These are phyloP conservation scores for Xylaria sp. DNA, from an alignment of 2,329 filamentous ascomycete genomes.

Conservation along the genomic window DNA sequence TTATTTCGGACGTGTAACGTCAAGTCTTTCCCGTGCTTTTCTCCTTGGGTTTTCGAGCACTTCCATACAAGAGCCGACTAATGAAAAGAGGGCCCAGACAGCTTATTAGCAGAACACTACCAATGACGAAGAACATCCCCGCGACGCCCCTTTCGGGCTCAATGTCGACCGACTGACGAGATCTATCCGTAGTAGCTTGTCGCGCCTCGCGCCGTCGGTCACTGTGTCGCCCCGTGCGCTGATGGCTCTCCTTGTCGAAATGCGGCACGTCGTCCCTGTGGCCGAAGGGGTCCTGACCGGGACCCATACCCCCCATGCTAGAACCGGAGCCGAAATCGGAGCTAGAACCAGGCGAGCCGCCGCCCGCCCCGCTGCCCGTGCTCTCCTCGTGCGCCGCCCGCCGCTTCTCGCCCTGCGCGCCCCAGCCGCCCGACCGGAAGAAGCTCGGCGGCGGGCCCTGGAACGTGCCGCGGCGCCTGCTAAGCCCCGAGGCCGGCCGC, in stretches of 20 bases:
- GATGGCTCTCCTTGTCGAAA: constrained; percentile 80
- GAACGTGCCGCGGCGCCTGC: constrained; percentile 78
- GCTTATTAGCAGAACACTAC: constrained; percentile 58
- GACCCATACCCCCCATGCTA: constrained; percentile 66
- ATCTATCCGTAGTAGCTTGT: constrained; percentile 48
- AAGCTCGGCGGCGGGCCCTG: constrained; percentile 90
- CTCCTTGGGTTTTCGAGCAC: constrained; percentile 38
- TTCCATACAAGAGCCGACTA: constrained; percentile 49
- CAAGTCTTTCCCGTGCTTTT: constrained; percentile 20
- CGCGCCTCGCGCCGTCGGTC: constrained; percentile 60
- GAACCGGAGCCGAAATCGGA: not conserved
- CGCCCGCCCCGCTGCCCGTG: constrained; percentile 42
- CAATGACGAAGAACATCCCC: constrained; percentile 62
- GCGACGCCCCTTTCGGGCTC: constrained; percentile 55
- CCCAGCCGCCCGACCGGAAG: constrained; percentile 84
- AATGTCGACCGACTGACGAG: constrained; percentile 43
- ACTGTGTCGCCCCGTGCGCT: constrained; percentile 75
- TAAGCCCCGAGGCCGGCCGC: constrained; percentile 83
- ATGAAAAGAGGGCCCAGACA: constrained; percentile 58
- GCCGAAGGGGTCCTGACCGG: constrained; percentile 62
- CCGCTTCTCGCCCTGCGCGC: constrained; percentile 69
- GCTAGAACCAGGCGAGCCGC: not conserved
- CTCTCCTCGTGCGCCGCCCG: constrained; percentile 61
- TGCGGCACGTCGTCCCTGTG: constrained; percentile 67
- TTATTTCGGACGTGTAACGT: not conserved